phyloP scores from a whole-genome alignment of 2,329 filamentous ascomycete genomes.

The Gyromitra esculenta region DNA sequence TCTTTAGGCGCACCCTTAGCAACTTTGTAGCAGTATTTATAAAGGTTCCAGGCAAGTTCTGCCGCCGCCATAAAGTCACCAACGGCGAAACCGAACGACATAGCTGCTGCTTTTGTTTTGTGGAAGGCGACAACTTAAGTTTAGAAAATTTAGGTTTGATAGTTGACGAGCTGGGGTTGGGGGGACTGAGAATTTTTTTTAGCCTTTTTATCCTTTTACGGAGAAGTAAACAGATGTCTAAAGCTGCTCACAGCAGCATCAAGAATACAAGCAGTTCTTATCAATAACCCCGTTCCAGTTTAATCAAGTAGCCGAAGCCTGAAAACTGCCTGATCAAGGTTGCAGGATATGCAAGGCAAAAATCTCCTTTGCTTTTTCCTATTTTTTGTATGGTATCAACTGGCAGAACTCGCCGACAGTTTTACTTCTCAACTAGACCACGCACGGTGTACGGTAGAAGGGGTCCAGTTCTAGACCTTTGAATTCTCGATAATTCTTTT shows the following conservation, averaged over 20 bases:
- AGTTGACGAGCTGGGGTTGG: not conserved
- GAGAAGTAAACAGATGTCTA: not conserved
- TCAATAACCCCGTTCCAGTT: not conserved
- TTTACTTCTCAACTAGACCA: not conserved
- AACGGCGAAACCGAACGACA: constrained; percentile 47
- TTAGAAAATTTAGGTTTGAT: not conserved
- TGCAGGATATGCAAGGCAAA: not conserved
- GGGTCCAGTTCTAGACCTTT: not conserved
- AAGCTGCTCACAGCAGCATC: not conserved
- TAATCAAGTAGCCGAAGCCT: not conserved
- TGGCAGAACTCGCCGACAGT: not conserved
- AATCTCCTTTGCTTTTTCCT: not conserved
- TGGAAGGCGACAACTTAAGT: not conserved
- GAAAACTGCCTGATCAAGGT: not conserved
- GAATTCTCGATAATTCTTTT: not conserved
- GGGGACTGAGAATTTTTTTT: not conserved
- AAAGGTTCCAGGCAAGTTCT: constrained; percentile 47
- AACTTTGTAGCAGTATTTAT: constrained; percentile 34
- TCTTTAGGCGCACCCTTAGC: constrained; percentile 24
- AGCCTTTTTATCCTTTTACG: not conserved
- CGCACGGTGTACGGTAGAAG: not conserved
- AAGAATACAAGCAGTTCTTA: not conserved
- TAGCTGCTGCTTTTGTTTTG: constrained; percentile 12
- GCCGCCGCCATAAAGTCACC: constrained; percentile 44
- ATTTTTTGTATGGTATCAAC: not conserved